Base-by-base conservation (phyloP, 257 asterid species). In the Petunia axillaris region DNA sequence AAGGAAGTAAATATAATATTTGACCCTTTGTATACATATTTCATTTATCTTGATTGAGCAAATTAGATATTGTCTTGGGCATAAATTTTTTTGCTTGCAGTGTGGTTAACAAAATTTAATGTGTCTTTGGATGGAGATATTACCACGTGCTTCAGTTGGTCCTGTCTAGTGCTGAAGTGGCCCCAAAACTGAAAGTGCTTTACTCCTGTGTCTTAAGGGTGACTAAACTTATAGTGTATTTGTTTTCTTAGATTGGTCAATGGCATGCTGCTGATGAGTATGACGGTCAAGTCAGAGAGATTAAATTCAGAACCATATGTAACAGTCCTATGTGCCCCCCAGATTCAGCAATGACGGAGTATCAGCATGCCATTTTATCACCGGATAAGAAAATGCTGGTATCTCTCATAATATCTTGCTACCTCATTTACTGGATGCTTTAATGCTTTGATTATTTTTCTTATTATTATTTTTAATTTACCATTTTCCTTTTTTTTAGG, bases 251-350 rank as follows among this genome's bases (percentile, higher is more conserved):
- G 99, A 88, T 93, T 86, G 94, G 93, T 84, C 94, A 82, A 83
- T 95, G 97, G 98, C 90, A 85, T 83, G 89, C 91, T 59, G 92
- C 95, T 48, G 94, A 91, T 74, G 94, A 92, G 84, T 91, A 93
- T 87, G 88, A 89, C 41, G 99, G 99, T 62, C 91, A 84, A 86
- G 92, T 95, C 76, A 89, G 99, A 88, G 98, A 93, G 84, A 91
- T 93, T 82, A 89, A 89, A 64, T 88, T 87, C 80, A 89, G 93
- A 85, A 84, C 91, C 66, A 82, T 93, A 87, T 95, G 98, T 75
- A 85, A 92, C 78, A 91, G 93, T 81, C 97, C 99, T 11, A 89
- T 95, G 95, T 95, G 99, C 82, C 98, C 98, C 81, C 97, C 98
- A 46, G 97, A 95, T 88, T 93, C 96, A 65, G 94, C 97, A 74